Base-by-base conservation (phyloP, 768 basidiomycete species). In the Boletus eberwhitei region DNA sequence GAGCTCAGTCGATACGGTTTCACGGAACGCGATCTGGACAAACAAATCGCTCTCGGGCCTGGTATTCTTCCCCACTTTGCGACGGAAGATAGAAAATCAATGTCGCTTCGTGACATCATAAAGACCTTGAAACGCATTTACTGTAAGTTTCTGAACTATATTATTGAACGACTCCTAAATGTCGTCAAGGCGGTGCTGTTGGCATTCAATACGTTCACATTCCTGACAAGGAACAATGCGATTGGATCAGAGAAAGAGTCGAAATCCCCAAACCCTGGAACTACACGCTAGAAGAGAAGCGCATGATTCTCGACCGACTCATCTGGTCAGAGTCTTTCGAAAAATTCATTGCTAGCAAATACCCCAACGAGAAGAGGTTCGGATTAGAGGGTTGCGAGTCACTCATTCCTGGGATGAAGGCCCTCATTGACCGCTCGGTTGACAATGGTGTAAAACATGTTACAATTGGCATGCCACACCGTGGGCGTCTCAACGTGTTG, bases 281-380 rank as follows among this genome's bases (percentile, higher is more conserved):
- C 65, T 99, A 98, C 75, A 91, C 90, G 48, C 83, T 95, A 49
- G 97, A 99, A 64, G 97, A 99, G 78, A 99, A 98, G 75, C 87
- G 93, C 44, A 95, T 98, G 91, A 95, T 99, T 60, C 84, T 99
- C 52, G 97, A 99, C 75, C 91, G 97, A 57, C 87, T 98, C 64
- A 98, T 98, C 70, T 99, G 97, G 97, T 98, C 96, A n/a, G 97
- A 98, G 65, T 89, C 91, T 5, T 98, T 98, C 67, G 97, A 99
- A 73, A 94, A 94, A 67, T 99, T 98, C 81, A 94, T 99, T 59
- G 89, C 94, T 21, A 90, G 85, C 80, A 99, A 98, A 73, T 97
- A 92, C 75, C 97, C 97, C 62, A 99, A 98, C 75, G 97, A 99
- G 79, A 99, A 99, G 75, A 89, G 97, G 44, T 99, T 99, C 73